Percentiles rank a stretch among this genome's conserved stretches.
These are phyloP conservation scores for Phaeotremella fagi DNA, from an alignment of 768 basidiomycete genomes.

Conservation along the genomic window DNA sequence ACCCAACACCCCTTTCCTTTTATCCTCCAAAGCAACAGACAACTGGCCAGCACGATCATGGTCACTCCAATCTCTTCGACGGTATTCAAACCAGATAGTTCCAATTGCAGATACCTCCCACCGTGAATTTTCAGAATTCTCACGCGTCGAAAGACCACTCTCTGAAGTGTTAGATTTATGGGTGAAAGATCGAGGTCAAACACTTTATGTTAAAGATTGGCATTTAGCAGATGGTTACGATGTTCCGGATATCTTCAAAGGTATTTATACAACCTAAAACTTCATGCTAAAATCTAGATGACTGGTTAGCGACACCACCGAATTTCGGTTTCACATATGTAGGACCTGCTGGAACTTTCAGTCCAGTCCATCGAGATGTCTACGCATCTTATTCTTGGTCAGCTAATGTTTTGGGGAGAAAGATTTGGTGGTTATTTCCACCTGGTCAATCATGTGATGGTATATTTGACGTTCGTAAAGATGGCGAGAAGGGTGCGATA, in stretches of 20 bases:
- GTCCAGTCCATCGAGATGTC: constrained; percentile 48
- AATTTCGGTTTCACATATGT: constrained; percentile 47
- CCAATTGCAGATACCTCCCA: constrained; percentile 37
- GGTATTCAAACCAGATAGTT: constrained; percentile 37
- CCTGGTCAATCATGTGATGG: constrained; percentile 20
- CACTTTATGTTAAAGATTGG: constrained; percentile 49
- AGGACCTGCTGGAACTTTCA: constrained; percentile 43
- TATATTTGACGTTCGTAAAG: constrained; percentile 40
- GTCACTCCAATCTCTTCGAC: constrained; percentile 4
- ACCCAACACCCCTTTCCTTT: constrained; percentile 30
- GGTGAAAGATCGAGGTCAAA: constrained; percentile 20
- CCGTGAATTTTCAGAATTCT: constrained; percentile 43
- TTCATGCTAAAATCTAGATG: constrained; percentile 16
- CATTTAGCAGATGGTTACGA: constrained; percentile 44
- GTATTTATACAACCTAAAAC: constrained; percentile 18
- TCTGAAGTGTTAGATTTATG: constrained; percentile 43
- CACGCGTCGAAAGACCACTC: constrained; percentile 32
- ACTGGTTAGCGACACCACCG: constrained; percentile 40
- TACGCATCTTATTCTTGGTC: constrained; percentile 48
- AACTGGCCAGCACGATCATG: constrained; percentile 20
- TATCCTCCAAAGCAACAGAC: constrained; percentile 15
- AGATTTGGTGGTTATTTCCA: constrained; percentile 47
- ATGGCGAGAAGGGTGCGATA: constrained; percentile 17
- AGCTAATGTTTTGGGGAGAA: constrained; percentile 45
- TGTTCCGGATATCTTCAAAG: constrained; percentile 39